These are phyloP conservation scores for Pogostemon cablin DNA, from an alignment of 257 asterid genomes.

Conservation along the genomic window DNA sequence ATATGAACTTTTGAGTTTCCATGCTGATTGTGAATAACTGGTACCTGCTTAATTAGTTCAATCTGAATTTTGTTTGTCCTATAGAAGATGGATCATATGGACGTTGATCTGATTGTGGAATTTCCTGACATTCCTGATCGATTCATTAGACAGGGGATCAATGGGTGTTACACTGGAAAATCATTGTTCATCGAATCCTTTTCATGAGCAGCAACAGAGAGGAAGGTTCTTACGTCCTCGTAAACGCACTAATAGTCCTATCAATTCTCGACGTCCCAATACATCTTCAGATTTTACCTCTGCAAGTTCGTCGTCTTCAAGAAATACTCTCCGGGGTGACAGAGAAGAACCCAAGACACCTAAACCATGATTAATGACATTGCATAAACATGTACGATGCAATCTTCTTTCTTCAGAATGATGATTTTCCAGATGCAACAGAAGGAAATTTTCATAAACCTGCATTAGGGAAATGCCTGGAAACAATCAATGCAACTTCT, in stretches of 20 bases:
- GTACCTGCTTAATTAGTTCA: neutral
- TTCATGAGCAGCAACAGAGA: constrained; percentile 34
- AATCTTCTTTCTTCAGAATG: constrained; percentile 38
- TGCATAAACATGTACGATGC: constrained; percentile 23
- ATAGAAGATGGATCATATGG: constrained; percentile 73
- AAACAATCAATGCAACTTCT: constrained; percentile 35
- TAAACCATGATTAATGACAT: constrained; percentile 31
- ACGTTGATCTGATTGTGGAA: constrained; percentile 49
- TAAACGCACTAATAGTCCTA: constrained; percentile 35
- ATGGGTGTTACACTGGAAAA: constrained; percentile 35
- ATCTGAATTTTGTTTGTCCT: constrained; percentile 26
- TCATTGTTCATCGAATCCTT: constrained; percentile 25
- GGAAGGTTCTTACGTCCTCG: constrained; percentile 47
- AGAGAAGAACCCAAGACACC: constrained; percentile 43
- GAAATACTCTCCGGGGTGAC: constrained; percentile 36
- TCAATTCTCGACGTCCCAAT: constrained; percentile 34
- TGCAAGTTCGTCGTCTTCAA: constrained; percentile 47
- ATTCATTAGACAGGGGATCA: constrained; percentile 37
- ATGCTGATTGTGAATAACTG: constrained; percentile 15
- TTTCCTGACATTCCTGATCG: constrained; percentile 87
- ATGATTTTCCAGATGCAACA: constrained; percentile 38
- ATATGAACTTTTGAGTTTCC: constrained; percentile 13
- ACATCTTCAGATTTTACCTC: constrained; percentile 28
- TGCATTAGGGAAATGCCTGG: constrained; percentile 32
- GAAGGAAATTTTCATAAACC: constrained; percentile 35